A percentile compares a stretch with the other conserved stretches of the same genome.
These are phyloP conservation scores for Trichomonas gallinae DNA, from an alignment of 208 protist genomes.

Conservation along the genomic window DNA sequence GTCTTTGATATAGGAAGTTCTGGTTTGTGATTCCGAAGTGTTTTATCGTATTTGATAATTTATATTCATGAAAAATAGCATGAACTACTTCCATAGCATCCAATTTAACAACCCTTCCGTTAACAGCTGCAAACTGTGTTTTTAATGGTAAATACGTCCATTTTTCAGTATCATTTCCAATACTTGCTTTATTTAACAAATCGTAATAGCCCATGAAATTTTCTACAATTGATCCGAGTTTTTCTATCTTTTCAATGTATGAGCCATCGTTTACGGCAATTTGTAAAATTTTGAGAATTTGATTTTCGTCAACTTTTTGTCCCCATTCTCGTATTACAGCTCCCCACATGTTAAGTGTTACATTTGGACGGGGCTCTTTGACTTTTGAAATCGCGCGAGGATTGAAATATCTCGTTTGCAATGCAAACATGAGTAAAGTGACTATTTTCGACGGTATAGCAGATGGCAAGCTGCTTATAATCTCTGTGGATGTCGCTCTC, in stretches of 20 bases:
- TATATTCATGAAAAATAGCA: background rate
- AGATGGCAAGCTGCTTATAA: background rate
- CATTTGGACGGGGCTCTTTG: background rate
- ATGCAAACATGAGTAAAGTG: background rate
- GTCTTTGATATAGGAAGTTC: background rate
- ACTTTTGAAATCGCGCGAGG: background rate
- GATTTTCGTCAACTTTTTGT: background rate
- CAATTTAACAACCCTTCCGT: background rate
- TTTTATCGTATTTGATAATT: background rate
- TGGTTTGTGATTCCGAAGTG: background rate
- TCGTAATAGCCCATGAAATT: background rate
- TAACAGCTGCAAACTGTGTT: background rate
- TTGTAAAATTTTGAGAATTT: background rate
- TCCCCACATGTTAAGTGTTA: background rate
- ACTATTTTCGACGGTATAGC: background rate
- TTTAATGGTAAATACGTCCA: background rate
- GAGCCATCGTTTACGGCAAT: background rate
- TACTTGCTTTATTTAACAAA: background rate
- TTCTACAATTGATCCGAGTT: background rate
- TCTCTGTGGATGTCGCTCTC: background rate
- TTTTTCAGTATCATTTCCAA: background rate
- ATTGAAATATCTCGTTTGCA: background rate
- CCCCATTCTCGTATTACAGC: background rate
- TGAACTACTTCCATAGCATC: background rate
- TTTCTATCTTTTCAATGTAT: background rate